Base-by-base conservation (phyloP, 2,329 filamentous ascomycete species). In the Phyllachora maydis region DNA sequence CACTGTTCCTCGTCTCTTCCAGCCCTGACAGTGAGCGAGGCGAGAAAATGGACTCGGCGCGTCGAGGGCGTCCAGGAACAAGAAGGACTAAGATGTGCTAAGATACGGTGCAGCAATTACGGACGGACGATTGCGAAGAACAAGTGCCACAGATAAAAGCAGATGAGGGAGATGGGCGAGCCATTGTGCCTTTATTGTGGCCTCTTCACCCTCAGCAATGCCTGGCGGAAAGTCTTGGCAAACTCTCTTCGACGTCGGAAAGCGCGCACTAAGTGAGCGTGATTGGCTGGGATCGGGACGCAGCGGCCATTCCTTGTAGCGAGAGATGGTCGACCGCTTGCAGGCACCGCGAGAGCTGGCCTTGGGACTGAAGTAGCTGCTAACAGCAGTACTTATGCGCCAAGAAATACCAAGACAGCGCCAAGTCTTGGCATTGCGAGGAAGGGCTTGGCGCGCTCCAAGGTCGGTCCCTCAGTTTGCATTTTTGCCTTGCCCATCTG, bases 381-480 rank as follows among this genome's bases (percentile, higher is more conserved):
- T 36, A 39, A 34, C 35, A 32, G 23, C 22, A 11, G 25, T 26
- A 41, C 38, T 25, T 27, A 8, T 1, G 4, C 21, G 38, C 38
- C 38, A 40, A 39, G 33, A 23, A 2, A 10, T 21, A 32, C 39
- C 39, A 40, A 43, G 41, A 19, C 29, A 26, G 20, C 21, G 39
- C 35, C 30, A 37, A 39, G 40, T 11, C 34, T 39, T 39, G 36
- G 36, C 32, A 33, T 24, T 49, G 65, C 29, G 42, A 46, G 26
- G 55, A 53, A n/a, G n/a, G n/a, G n/a, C n/a, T n/a, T n/a, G n/a
- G n/a, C n/a, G n/a, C n/a, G n/a, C n/a, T n/a, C n/a, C n/a, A n/a
- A n/a, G n/a, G 30, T 35, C 51, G 10, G 57, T 47, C 34, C 10
- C n/a, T 19, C 12, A 16, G 23, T 14, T 19, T 27, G 18, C 13